Percentiles rank a stretch among this genome's conserved stretches.
phyloP scores from a whole-genome alignment of 306 rosid species.

The Fagus crenata region DNA sequence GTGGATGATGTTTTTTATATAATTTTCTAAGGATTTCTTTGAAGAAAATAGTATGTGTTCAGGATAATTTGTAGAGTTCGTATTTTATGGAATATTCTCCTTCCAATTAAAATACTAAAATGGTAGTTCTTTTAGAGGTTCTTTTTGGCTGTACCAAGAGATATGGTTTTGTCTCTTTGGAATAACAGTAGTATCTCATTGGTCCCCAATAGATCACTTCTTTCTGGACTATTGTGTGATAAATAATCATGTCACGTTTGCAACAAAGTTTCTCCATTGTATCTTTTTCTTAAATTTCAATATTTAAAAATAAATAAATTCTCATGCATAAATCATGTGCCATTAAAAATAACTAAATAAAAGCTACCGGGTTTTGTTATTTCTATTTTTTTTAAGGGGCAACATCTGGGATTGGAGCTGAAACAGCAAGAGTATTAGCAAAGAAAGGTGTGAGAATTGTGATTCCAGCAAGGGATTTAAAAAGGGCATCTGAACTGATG shows the following conservation, averaged over 20 bases:
- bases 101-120: background rate
- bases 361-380: conserved; percentile 5
- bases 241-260: background rate
- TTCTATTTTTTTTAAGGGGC: conserved; percentile 51
- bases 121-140: conserved; percentile 20
- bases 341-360: background rate
- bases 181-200: conserved; percentile 27
- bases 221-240: background rate
- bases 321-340: background rate
- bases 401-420: conserved; percentile 90
- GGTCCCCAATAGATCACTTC: conserved; percentile 31
- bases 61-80: background rate
- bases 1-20: background rate
- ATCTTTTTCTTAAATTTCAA: background rate
- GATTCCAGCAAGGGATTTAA: conserved; percentile 76
- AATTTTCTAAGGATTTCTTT: background rate
- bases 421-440: conserved; percentile 89
- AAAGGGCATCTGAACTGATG: conserved; percentile 61
- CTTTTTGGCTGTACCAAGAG: conserved; percentile 46
- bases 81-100: background rate
- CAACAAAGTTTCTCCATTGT: background rate
- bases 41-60: background rate
- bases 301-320: background rate
- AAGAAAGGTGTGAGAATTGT: conserved; percentile 90
- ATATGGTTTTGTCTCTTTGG: conserved; percentile 46